phyloP scores from a whole-genome alignment of 495 filamentous ascomycete genomes.

The Trichoderma reesei region DNA sequence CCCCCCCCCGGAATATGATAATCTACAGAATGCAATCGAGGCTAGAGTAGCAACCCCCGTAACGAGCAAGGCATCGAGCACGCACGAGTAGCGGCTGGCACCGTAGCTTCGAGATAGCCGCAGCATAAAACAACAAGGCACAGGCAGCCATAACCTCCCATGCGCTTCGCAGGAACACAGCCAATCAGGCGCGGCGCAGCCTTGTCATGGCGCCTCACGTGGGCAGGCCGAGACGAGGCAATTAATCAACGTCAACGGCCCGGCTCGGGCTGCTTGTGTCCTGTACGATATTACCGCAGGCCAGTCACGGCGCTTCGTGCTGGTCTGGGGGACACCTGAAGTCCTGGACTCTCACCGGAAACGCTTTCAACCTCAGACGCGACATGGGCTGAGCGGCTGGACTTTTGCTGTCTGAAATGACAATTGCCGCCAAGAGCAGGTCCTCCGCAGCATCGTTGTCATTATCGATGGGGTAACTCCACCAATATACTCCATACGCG shows the following conservation, averaged over 20 bases:
- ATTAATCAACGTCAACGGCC: conserved; percentile 1
- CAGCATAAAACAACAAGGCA: not conserved
- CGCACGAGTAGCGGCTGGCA: no score
- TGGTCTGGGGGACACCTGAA: not conserved
- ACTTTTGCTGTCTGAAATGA: not conserved
- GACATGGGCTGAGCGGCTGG: not conserved
- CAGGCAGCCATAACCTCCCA: no score
- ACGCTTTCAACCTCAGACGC: not conserved
- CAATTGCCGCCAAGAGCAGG: not conserved
- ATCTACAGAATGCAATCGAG: no score
- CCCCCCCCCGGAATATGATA: no score
- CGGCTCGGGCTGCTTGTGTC: not conserved
- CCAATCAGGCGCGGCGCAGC: not conserved
- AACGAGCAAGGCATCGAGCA: no score
- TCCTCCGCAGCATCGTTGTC: not conserved
- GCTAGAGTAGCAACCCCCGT: no score
- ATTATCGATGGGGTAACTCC: not conserved
- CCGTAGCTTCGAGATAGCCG: no score
- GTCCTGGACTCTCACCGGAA: not conserved
- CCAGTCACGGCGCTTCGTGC: not conserved
- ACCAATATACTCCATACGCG: no score
- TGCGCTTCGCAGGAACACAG: not conserved
- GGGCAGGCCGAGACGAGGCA: conserved; percentile 7
- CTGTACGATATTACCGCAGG: not conserved
- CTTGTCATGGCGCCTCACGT: conserved; percentile 2